Base-by-base conservation (phyloP, 148 eudicot species). In the Heliosperma pusillum region DNA sequence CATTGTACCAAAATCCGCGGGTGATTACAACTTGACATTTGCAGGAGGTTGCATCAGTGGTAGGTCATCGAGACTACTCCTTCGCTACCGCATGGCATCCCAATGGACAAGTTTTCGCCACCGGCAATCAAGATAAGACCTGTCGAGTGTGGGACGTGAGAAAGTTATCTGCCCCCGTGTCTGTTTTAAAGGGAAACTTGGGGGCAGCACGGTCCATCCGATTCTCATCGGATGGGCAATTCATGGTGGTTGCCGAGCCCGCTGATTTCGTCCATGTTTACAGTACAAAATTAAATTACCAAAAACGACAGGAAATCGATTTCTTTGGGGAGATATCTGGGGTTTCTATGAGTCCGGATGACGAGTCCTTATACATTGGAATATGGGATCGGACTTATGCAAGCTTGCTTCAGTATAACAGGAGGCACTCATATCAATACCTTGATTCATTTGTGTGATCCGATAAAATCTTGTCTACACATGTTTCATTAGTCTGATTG, bases 81-180 rank as follows among this genome's bases (percentile, higher is more conserved):
- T 91, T 93, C 73, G 98, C 97, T n/a, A 85, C 98, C 0, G 94
- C 97, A 1, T 93, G 97, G 97, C 96, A 91, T 66, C 98, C 98
- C 33, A 79, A 88, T 21, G 97, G 98, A 13, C 70, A 26, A 36
- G 78, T 78, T 27, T 91, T 93, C 64, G 98, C 97, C 21, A 93
- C 98, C 4, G 98, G 98, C 58, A 93, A 93, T 77, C 98, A 93
- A 70, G 98, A 93, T 78, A 89, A 87, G 80, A 91, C 98, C 52
- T 91, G 97, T 83, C 76, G 96, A 62, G 87, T 93, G 5, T 93
- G 98, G 98, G 98, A 93, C 45, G 47, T 85, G 66, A 84, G 98
- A 72, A 93, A 93, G 60, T 77, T 86, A 53, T 86, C 89, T 0
- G 58, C 16, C 30, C 80, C 98, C 0, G 70, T 80, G 4, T 76